Base-by-base conservation (phyloP, 805 yeast genomes). In the Candida chilensis region DNA sequence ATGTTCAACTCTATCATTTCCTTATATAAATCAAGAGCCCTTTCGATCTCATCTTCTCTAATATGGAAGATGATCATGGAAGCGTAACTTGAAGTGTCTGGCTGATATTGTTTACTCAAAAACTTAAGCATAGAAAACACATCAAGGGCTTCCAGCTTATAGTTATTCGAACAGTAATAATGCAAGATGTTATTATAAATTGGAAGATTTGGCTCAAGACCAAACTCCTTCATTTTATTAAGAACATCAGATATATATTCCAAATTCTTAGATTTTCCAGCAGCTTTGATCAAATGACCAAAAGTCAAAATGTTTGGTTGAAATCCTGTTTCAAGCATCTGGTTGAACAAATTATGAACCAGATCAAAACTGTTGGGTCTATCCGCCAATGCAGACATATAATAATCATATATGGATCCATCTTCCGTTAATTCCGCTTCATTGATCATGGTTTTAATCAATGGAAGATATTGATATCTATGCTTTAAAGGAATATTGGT, bases 61-160 rank as follows among this genome's bases (percentile, higher is more conserved):
- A 78, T 71, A 37, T 82, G 75, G 5, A 84, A 60, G 8, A 75
- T 64, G 9, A 90, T 71, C 62, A 87, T 72, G 5, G 81, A 71
- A 34, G 78, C 75, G 50, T 87, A 92, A 1, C 87, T 72, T 12
- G 56, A 52, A 0, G 71, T 44, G 28, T 76, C 81, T 0, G 97
- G 96, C 29, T 72, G 67, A 11, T 87, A 74, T 17, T 61, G 57
- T 4, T 61, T 45, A 1, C 92, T 74, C 40, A 80, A 50, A 48
- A 84, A 90, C 47, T 86, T 90, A 87, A 92, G 76, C 37, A 85
- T 74, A 39, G 80, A 86, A 53, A 92, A 92, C 2, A 83, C 60
- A 27, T 75, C 75, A 33, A 71, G 68, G 0, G 95, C 94, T 37
- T 79, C 75, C n/a, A n/a, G n/a, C 12, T 60, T 50, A 36, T 64